Evolutionary conservation across 805 yeast genomes (phyloP), one percentile per base, ranked within the genome.

Genomic region (Wickerhamomyces chaumierensis): DNA sequence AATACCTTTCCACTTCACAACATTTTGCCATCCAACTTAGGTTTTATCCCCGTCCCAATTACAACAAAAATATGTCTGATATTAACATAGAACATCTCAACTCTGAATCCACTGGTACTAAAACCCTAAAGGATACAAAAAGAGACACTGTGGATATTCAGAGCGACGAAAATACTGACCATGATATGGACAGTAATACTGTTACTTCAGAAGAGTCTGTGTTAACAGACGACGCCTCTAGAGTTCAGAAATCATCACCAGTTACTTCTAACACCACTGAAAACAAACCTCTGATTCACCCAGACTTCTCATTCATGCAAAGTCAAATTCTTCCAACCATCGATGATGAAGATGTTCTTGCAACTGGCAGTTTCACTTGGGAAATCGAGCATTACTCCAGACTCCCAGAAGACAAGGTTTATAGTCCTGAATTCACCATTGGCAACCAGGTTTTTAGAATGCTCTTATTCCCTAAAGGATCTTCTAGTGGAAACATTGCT

Each of bases 401-500:
- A 0, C 42, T 65, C 1, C 41, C 48, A 3, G 58, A 50, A 5
- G 44, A 55, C 14, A 58, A 55, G 29, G 55, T 41, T 7, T 45
- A 43, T 17, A 63, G 77, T 40, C 66, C 75, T 0, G 52, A 57
- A 16, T 78, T 75, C 46, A 60, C 56, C 36, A 69, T 78, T 44
- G 90, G 86, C 2, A 78, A 70, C 1, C 75, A 58, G 49, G 73
- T 73, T 31, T 83, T 85, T 79, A 75, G 77, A 47, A 54, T 87
- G 3, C 62, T 90, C 32, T 55, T 90, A 28, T 84, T 87, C 55
- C 95, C 95, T 0, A 71, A 70, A 36, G 92, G 94, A 2, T 81
- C 79, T 48, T 66, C 71, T 35, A 65, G 72, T 37, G 67, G 67
- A 43, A 63, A 68, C 40, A 57, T 85, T 7, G 85, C 96, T 0